Percentiles rank a stretch among this genome's conserved stretches.
phyloP scores from a whole-genome alignment of 2,329 filamentous ascomycete species.

The Epichloe brachyelytri region DNA sequence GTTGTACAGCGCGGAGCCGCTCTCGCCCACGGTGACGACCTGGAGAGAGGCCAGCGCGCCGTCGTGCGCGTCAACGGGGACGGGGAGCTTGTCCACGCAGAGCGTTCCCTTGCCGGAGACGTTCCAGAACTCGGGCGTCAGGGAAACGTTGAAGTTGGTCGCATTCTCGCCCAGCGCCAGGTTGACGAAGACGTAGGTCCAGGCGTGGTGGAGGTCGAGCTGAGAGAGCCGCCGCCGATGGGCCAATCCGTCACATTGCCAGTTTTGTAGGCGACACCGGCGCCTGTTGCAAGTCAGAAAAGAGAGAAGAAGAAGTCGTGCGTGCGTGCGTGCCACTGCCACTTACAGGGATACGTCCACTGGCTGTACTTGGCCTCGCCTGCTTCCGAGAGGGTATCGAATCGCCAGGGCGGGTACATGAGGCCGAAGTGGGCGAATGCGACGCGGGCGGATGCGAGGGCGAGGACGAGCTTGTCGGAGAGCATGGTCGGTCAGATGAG shows the following conservation, averaged over 20 bases:
- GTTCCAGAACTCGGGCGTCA: conserved; percentile 48
- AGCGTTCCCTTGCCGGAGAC: conserved; percentile 49
- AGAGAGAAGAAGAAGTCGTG: background rate
- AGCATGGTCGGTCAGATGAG: conserved; percentile 12
- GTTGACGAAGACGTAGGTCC: conserved; percentile 41
- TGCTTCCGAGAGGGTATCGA: conserved; percentile 28
- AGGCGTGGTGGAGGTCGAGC: conserved; percentile 37
- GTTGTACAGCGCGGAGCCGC: conserved; percentile 53
- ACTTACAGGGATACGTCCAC: conserved; percentile 38
- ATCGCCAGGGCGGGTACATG: conserved; percentile 34
- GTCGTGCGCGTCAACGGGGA: conserved; percentile 43
- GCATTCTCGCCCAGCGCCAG: conserved; percentile 36
- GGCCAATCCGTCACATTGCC: conserved; percentile 41
- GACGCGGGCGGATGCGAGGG: conserved; percentile 23
- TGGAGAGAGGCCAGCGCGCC: conserved; percentile 55
- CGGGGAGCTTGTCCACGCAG: conserved; percentile 47
- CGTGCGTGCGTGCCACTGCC: background rate
- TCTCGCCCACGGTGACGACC: conserved; percentile 50
- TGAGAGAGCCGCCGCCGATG: conserved; percentile 33
- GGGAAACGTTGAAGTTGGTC: conserved; percentile 55
- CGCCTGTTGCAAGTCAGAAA: conserved; percentile 22
- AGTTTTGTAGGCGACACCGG: conserved; percentile 29
- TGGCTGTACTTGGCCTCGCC: conserved; percentile 30
- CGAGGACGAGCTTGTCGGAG: conserved; percentile 17
- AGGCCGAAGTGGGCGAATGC: conserved; percentile 36